A percentile compares a stretch with the other conserved stretches of the same genome.
Conservation (phyloP, 2,329 filamentous ascomycete species). For the Neophaeococcomyces aloes region DNA sequence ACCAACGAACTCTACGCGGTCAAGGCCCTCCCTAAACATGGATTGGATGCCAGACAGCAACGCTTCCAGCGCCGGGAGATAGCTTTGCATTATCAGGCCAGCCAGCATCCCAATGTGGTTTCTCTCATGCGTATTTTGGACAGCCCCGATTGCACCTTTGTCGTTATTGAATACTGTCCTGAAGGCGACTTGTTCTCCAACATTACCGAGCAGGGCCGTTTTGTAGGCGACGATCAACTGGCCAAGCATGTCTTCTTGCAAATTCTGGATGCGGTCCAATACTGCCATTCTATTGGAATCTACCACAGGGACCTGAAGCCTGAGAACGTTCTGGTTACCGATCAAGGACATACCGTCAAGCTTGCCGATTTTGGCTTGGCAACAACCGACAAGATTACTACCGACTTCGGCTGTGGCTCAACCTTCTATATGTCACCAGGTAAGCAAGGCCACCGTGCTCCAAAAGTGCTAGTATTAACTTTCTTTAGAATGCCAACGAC, state of each 20-base stretch:
- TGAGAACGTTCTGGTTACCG: constrained; percentile 90
- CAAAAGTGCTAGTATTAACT: constrained; percentile 20
- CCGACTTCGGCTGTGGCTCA: constrained; percentile 94
- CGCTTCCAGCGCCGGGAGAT: constrained; percentile 92
- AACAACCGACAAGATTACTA: constrained; percentile 69
- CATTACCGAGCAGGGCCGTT: constrained; percentile 90
- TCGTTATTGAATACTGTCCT: constrained; percentile 92
- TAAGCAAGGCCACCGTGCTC: constrained; percentile 40
- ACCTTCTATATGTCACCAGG: constrained; percentile 99
- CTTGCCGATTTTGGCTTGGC: constrained; percentile 95
- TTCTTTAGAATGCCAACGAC: constrained; percentile 72
- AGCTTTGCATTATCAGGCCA: constrained; percentile 77
- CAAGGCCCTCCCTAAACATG: constrained; percentile 91
- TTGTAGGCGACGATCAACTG: constrained; percentile 82
- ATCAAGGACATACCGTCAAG: constrained; percentile 81
- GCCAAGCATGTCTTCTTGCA: constrained; percentile 85
- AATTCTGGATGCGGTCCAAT: constrained; percentile 89
- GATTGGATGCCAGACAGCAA: constrained; percentile 75
- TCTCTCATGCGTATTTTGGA: constrained; percentile 91
- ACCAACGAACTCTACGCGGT: constrained; percentile 80
- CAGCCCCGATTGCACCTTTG: constrained; percentile 82
- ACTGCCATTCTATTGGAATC: constrained; percentile 86
- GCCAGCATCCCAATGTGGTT: constrained; percentile 83
- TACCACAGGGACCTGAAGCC: constrained; percentile 97
- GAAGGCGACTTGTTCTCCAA: constrained; percentile 95